Base-by-base conservation (phyloP, 352 stramenopile genomes). In the Globisporangium cylindrosporum region DNA sequence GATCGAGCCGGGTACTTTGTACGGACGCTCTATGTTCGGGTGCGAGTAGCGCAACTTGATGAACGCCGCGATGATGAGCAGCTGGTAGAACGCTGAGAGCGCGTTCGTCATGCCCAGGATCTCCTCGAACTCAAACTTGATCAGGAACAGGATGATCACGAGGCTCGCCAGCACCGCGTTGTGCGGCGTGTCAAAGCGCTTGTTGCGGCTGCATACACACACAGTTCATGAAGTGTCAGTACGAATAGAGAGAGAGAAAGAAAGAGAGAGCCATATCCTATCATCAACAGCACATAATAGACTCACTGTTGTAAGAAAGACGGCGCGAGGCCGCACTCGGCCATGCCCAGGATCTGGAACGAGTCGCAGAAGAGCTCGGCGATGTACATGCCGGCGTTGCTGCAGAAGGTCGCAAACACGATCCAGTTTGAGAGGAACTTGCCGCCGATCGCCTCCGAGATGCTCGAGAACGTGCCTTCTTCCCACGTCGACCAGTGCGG, bases 351-450 rank as follows among this genome's bases (percentile, higher is more conserved):
- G 25, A 98, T 70, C 74, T 98, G 90, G 67, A 93, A 98, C 34
- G 92, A 86, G 78, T 98, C 95, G 7, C 80, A 83, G n/a, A 88
- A 96, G 58, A 99, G 90, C 75, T 98, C 94, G 6, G 92, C 88
- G 73, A 97, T 87, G 74, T 97, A 98, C 70, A 98, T 82, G 22
- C 89, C 94, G 38, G 97, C 79, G 69, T 97, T 98, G 57, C 81
- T 92, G 49, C 94, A 86, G 55, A 93, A 90, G 2, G 92, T 89
- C 22, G 92, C 86, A 43, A 97, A 74, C 20, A 98, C 80, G 48
- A 96, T 86, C 89, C 94, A 98, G 4, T 76, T 84, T 55, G 84
- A 87, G 3, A 99, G 79, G 79, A 90, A 97, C 9, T 77, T 70
- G 41, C 94, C 85, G 24, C 85, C 95, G 34, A 88, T 87, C 60